A percentile compares a stretch with the other conserved stretches of the same genome.
These are phyloP conservation scores for Trichoderma semiorbis DNA, from an alignment of 2,329 filamentous ascomycete genomes.

Conservation along the genomic window DNA sequence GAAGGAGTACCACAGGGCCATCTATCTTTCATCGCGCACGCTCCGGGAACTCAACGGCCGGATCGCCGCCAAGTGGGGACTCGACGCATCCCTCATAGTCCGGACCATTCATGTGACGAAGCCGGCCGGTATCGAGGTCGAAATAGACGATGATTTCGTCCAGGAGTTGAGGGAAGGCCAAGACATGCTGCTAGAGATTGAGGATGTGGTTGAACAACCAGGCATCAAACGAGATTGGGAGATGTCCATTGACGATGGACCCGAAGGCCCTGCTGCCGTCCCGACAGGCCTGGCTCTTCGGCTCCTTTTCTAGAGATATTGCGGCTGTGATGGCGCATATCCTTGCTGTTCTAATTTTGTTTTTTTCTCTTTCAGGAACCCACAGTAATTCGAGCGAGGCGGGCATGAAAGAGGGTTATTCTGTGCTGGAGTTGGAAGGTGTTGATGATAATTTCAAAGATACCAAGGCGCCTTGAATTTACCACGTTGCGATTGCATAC, in stretches of 20 bases:
- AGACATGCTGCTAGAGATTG: conserved; percentile 77
- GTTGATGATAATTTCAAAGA: conserved; percentile 20
- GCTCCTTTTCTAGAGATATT: conserved; percentile 20
- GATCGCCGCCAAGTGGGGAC: conserved; percentile 74
- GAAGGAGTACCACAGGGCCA: conserved; percentile 71
- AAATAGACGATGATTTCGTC: conserved; percentile 88
- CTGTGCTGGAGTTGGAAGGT: conserved; percentile 18
- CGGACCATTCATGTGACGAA: conserved; percentile 70
- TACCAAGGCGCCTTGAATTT: conserved; percentile 15
- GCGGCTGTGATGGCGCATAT: background rate
- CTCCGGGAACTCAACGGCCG: conserved; percentile 68
- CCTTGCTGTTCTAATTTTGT: background rate
- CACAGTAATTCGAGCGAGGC: background rate
- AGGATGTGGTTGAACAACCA: conserved; percentile 39
- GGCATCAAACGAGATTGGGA: conserved; percentile 57
- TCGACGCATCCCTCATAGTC: conserved; percentile 69
- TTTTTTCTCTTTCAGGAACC: background rate
- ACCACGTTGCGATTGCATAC: conserved; percentile 3
- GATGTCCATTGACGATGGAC: conserved; percentile 47
- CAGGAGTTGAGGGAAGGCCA: conserved; percentile 82
- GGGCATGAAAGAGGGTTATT: background rate
- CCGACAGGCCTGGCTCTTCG: conserved; percentile 21
- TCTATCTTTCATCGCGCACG: conserved; percentile 79
- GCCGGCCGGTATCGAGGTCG: conserved; percentile 68
- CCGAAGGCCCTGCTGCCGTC: conserved; percentile 21